Base-by-base conservation (phyloP, 768 basidiomycete genomes). In the Suillus subaureus region DNA sequence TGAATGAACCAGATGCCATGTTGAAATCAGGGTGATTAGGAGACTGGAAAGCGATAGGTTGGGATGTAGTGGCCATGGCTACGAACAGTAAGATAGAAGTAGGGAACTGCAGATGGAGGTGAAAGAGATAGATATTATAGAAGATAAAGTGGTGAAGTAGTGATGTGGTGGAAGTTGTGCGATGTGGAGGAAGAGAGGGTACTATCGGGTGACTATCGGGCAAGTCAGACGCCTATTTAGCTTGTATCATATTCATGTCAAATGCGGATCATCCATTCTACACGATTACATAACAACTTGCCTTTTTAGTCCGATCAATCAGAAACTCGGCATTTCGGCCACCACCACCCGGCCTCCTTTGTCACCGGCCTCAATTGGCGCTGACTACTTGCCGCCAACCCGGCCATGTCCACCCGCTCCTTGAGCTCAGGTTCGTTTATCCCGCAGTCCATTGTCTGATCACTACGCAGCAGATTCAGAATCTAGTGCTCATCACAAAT, bases 1-100 rank as follows among this genome's bases (percentile, higher is more conserved):
- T 77, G 72, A 84, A 87, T 0, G 87, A 88, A 70, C 85, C 84
- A 23, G 78, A 76, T 67, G 79, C 75, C 74, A 83, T 84, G 49
- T 68, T 60, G 63, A 75, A 63, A 69, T 78, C 76, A 21, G 67
- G 49, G 37, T 71, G 43, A 66, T 71, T 68, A 64, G 67, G 51
- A 33, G 69, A 58, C 37, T 78, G 75, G 70, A 80, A 80, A 39
- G 82, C 74, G 73, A 84, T 84, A 66, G 84, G 84, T 62, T 83
- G 82, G 2, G 82, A 75, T 7, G 72, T 70, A 28, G 79, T 70
- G 52, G 79, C 70, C 80, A 82, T 83, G 40, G 65, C 28, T 42
- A 61, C 31, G 43, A 21, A n/a, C 21, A 45, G 42, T 51, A 66
- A 55, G 63, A 56, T 55, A 64, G 63, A 55, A 63, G 33, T 31